Base-by-base conservation (phyloP, 2,329 filamentous ascomycete species). In the Diaporthe capsici region DNA sequence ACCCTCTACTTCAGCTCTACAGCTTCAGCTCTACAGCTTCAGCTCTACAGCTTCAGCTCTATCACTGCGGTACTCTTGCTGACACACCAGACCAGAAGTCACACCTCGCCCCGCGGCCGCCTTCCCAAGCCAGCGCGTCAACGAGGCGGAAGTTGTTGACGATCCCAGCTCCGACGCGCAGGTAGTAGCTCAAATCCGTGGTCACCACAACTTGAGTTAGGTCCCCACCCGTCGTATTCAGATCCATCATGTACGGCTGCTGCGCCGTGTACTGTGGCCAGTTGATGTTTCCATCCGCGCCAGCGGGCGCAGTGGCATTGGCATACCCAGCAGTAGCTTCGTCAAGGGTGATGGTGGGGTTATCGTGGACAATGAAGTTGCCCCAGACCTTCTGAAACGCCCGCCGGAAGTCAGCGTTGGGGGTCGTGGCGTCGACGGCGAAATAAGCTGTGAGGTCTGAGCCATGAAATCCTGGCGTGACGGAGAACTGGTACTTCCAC, bases 401-500 rank as follows among this genome's bases (percentile, higher is more conserved):
- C 44, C 79, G 80, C 8, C 78, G 80, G 61, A 86, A 84, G 31
- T 82, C 83, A 2, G 78, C 73, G 76, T 80, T 79, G 28, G 81
- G 82, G 73, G 74, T 78, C 17, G 74, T 80, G 67, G 78, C 81
- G 77, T 73, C 78, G 42, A 79, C 80, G 4, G 81, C 76, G 76
- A 85, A 84, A 72, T 84, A 85, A 3, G 82, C 81, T 5, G 58
- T 74, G n/a, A 83, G 75, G 71, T 85, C 84, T 6, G 80, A 79
- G 22, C 81, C 83, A 76, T 85, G 84, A 39, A 81, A 79, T 2
- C 81, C 82, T 2, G 83, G 82, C 12, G 80, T 81, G 44, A 84
- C 80, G 22, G 82, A 84, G 76, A 84, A 87, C 76, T 87, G 85
- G 73, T 87, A 87, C 72, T 84, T 85, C 82, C 84, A 87, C n/a